Evolutionary conservation across 2,329 filamentous ascomycete genomes (phyloP).

Genomic region (Ascochyta clinopodiicola): DNA sequence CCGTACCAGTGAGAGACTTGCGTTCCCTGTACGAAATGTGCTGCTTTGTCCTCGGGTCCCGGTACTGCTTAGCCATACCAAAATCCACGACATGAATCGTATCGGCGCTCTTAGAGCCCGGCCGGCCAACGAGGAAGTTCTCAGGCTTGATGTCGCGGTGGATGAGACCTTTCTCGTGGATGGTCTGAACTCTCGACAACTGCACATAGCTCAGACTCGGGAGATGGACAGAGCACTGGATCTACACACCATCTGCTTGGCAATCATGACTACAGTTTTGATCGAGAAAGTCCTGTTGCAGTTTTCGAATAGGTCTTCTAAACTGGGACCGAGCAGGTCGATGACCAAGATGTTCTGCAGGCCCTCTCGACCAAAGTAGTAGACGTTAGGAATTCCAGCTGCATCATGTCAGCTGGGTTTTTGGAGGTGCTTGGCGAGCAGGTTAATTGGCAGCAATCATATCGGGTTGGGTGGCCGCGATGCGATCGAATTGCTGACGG

Average conservation of each 20-base stretch:
- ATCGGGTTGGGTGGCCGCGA: neutral
- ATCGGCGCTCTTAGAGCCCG: slow-evolving; percentile 91
- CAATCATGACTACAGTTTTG: slow-evolving; percentile 99
- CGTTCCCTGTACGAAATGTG: slow-evolving; percentile 97
- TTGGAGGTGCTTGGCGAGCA: too few species aligned
- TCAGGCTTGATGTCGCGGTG: slow-evolving; percentile 99
- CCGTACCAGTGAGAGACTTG: slow-evolving; percentile 95
- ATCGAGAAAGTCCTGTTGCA: slow-evolving; percentile 94
- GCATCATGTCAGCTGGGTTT: slow-evolving; percentile 25
- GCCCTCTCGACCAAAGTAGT: slow-evolving; percentile 98
- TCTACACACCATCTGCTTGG: slow-evolving; percentile 87
- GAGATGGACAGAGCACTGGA: too few species aligned
- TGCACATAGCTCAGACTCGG: slow-evolving; percentile 44
- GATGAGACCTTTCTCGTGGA: slow-evolving; percentile 99
- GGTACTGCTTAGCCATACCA: slow-evolving; percentile 99
- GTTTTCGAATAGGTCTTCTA: slow-evolving; percentile 97
- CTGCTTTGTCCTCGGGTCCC: slow-evolving; percentile 98
- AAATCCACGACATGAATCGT: slow-evolving; percentile 99
- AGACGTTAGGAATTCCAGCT: slow-evolving; percentile 99
- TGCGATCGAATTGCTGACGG: neutral
- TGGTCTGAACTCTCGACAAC: slow-evolving; percentile 89
- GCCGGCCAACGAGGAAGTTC: slow-evolving; percentile 96
- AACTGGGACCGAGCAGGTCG: slow-evolving; percentile 89
- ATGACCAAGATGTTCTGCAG: slow-evolving; percentile 99
- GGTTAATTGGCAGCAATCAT: too few species aligned